Conservation (phyloP, 345 rosid species). For the Capsella bursapastoris region DNA sequence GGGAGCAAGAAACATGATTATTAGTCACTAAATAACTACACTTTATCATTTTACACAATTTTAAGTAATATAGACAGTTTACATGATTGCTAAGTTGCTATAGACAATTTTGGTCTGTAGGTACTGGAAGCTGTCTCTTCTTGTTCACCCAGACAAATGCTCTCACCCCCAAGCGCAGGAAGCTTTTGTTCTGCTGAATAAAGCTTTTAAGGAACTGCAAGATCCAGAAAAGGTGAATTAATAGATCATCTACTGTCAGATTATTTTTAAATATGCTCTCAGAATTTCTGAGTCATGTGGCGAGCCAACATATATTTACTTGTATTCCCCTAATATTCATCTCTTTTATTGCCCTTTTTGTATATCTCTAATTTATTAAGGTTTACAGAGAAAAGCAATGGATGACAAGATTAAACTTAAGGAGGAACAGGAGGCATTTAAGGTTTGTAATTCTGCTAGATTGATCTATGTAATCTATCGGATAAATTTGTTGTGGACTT, state of each 20-base stretch:
- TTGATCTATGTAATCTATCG: constrained; percentile 1
- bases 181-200: constrained; percentile 82
- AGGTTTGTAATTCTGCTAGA: constrained; percentile 57
- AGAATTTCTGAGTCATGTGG: constrained; percentile 19
- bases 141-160: constrained; percentile 96
- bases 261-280: constrained; percentile 4
- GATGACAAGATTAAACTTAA: constrained; percentile 88
- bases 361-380: constrained; percentile 21
- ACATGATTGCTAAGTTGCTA: constrained; percentile 4
- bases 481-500: constrained; percentile 18
- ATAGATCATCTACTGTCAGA: constrained; percentile 11
- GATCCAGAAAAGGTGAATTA: constrained; percentile 85
- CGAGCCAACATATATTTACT: not conserved
- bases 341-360: constrained; percentile 11
- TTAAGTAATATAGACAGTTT: not conserved
- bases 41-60: not conserved
- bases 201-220: constrained; percentile 89
- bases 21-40: not conserved
- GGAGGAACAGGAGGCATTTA: constrained; percentile 86
- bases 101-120: constrained; percentile 44
- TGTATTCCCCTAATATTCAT: not conserved
- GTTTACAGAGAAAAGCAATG: constrained; percentile 74
- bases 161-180: constrained; percentile 96
- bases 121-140: constrained; percentile 94
- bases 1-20: constrained; percentile 6